Evolutionary conservation across 2,329 filamentous ascomycete genomes (phyloP).

Genomic region (Endothia cerciana): DNA sequence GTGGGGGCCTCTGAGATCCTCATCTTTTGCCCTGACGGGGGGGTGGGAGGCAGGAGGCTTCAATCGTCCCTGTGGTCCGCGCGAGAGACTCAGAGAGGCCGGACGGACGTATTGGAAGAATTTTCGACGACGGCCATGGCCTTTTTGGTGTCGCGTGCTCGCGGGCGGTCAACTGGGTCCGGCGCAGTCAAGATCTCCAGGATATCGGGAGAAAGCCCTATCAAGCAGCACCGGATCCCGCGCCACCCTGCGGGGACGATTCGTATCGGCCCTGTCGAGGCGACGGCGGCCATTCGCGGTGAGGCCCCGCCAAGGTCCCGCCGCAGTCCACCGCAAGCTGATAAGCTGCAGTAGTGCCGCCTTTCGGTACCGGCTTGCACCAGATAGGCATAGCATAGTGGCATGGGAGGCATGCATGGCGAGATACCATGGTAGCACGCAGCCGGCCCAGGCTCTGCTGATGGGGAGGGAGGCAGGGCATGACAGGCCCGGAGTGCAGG

Average conservation of each 20-base stretch:
- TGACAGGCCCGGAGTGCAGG: neutral
- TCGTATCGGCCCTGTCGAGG: slow-evolving; percentile 12
- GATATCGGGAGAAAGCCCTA: neutral
- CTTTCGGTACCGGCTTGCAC: neutral
- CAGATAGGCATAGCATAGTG: neutral
- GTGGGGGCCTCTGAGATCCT: slow-evolving; percentile 17
- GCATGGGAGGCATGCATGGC: neutral
- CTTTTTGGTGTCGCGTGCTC: neutral
- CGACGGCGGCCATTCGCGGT: slow-evolving; percentile 7
- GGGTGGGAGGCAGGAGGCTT: neutral
- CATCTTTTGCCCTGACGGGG: slow-evolving; percentile 3
- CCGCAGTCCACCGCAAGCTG: slow-evolving; percentile 1
- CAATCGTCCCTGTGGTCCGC: neutral
- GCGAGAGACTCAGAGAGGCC: neutral
- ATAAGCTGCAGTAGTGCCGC: slow-evolving; percentile 10
- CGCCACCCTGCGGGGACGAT: slow-evolving; percentile 9
- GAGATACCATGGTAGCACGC: slow-evolving; percentile 1
- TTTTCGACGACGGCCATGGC: neutral
- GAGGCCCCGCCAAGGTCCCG: neutral
- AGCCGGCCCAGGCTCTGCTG: neutral
- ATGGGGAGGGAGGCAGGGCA: neutral
- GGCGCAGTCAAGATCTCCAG: neutral
- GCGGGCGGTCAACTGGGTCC: neutral
- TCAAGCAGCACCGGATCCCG: slow-evolving; percentile 2
- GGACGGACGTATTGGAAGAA: neutral